Evolutionary conservation across 2,329 filamentous ascomycete genomes (phyloP).

Genomic region (Trichophyton mentagrophytes): DNA sequence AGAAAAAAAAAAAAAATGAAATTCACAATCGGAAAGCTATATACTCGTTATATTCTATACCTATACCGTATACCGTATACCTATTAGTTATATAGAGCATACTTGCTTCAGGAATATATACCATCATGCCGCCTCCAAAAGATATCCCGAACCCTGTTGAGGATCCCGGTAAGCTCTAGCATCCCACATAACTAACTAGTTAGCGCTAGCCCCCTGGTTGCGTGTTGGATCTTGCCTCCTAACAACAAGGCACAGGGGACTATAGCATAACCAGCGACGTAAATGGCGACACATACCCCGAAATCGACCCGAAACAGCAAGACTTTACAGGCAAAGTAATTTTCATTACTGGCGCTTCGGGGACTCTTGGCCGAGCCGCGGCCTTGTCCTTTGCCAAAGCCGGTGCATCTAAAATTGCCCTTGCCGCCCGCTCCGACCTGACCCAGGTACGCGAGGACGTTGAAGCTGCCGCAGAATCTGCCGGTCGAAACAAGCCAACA

Average conservation of each 20-base stretch:
- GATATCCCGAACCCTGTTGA: not conserved
- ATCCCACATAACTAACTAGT: too few species aligned
- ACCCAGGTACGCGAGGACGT: conserved; percentile 27
- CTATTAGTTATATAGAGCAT: too few species aligned
- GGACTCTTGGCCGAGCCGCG: conserved; percentile 42
- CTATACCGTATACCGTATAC: too few species aligned
- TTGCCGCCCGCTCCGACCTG: conserved; percentile 42
- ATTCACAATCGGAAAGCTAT: too few species aligned
- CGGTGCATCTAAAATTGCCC: conserved; percentile 39
- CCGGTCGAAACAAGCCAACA: conserved; percentile 25
- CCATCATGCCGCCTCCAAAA: not conserved
- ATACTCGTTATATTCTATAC: too few species aligned
- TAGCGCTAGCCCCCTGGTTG: too few species aligned
- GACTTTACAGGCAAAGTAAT: conserved; percentile 32
- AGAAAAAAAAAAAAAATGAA: too few species aligned
- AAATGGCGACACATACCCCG: conserved; percentile 25
- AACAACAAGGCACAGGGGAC: not conserved
- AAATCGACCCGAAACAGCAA: conserved; percentile 33
- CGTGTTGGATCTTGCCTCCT: not conserved
- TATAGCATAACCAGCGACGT: conserved; percentile 16
- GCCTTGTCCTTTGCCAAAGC: conserved; percentile 46
- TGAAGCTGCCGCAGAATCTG: conserved; percentile 24
- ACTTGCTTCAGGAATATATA: not conserved
- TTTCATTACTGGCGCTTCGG: conserved; percentile 45
- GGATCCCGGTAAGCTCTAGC: not conserved